phyloP scores from a whole-genome alignment of 345 rosid genomes.

The Brassica incana region DNA sequence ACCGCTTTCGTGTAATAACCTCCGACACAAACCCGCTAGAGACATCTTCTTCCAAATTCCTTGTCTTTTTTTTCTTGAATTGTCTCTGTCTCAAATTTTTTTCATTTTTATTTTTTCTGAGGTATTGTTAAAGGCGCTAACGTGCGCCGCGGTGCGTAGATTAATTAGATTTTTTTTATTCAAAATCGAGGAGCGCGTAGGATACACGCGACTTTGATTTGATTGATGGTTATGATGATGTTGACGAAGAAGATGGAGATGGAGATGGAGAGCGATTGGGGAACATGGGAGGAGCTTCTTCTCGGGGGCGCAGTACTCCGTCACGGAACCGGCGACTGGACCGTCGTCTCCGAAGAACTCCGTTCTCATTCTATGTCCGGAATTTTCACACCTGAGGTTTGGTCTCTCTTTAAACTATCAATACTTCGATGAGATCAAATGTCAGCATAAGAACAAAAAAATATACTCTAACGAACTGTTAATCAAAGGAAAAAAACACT shows the following conservation, averaged over 20 bases:
- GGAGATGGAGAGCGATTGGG: slow-evolving; percentile 53
- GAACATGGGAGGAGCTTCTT: slow-evolving; percentile 91
- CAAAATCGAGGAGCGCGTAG: slow-evolving; percentile 36
- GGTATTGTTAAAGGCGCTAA: slow-evolving; percentile 13
- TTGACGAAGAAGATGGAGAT: slow-evolving; percentile 29
- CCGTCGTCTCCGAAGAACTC: slow-evolving; percentile 72
- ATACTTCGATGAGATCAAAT: not conserved
- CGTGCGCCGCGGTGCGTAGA: slow-evolving; percentile 38
- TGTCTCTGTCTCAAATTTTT: slow-evolving; percentile 6
- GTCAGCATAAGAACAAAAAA: not conserved
- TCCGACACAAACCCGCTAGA: slow-evolving; percentile 25
- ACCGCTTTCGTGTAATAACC: slow-evolving; percentile 30
- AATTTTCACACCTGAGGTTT: slow-evolving; percentile 73
- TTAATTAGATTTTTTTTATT: not conserved
- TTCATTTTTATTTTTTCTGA: not conserved
- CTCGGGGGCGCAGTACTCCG: slow-evolving; percentile 92
- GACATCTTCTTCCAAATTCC: not conserved
- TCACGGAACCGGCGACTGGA: slow-evolving; percentile 78
- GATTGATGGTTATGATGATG: slow-evolving; percentile 8
- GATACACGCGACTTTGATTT: slow-evolving; percentile 29
- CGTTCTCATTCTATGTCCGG: slow-evolving; percentile 58
- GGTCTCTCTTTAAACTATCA: not conserved
- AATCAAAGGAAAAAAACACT: not conserved
- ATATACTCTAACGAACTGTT: not conserved
- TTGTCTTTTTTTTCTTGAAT: slow-evolving; percentile 18